Evolutionary conservation across 176 grass and related monocot genomes (phyloP).

Genomic region (Musa itinerans): DNA sequence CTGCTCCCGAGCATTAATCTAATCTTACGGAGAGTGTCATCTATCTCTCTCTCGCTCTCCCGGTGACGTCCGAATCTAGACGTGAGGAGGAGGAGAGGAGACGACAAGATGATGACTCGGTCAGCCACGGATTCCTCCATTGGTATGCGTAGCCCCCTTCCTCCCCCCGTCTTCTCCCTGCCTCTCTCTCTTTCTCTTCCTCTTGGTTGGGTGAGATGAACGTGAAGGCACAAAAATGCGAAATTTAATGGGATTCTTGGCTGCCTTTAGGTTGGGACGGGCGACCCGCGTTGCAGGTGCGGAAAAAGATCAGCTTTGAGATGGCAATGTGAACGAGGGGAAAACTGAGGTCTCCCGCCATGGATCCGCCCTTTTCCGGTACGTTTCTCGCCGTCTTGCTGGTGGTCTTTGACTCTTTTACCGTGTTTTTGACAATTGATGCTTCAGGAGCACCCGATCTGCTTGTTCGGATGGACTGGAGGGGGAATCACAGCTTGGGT

Average conservation of each 20-base stretch:
- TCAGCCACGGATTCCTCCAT: not conserved
- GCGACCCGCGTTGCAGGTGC: not conserved
- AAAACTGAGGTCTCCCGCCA: conserved; percentile 5
- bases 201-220: not conserved
- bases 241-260: not conserved
- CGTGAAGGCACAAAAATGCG: not conserved
- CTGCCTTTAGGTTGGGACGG: conserved; percentile 1
- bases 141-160: not conserved
- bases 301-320: not conserved
- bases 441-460: not conserved
- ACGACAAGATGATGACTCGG: not conserved
- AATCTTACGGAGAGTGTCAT: not conserved
- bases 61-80: not conserved
- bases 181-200: not conserved
- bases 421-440: not conserved
- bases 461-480: not conserved
- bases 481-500: not conserved
- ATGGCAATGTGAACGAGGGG: conserved; percentile 13
- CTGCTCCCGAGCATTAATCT: too few species aligned
- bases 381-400: not conserved
- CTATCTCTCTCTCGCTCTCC: not conserved
- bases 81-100: not conserved
- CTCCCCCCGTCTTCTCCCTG: too few species aligned
- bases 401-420: not conserved
- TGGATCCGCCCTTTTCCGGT: conserved; percentile 25